Evolutionary conservation across 164 flowering plant species (phyloP).

Genomic region (Echeveria elegans): DNA sequence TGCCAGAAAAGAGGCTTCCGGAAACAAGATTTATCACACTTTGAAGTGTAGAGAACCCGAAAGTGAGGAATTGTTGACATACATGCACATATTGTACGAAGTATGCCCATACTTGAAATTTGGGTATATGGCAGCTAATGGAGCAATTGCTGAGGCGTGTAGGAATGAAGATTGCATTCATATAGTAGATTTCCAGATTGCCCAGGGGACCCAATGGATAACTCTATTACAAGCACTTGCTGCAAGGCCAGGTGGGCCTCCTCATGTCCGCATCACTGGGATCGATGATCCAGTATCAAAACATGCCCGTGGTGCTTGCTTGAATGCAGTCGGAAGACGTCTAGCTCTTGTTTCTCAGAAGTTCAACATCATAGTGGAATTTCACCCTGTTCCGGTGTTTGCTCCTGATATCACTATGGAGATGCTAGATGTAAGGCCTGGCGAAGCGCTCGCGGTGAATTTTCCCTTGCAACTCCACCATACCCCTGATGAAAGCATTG

Average conservation of each 20-base stretch:
- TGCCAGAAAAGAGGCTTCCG: conserved; percentile 49
- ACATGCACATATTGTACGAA: conserved; percentile 66
- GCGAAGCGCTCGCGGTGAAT: conserved; percentile 74
- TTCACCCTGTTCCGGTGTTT: conserved; percentile 50
- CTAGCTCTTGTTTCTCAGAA: conserved; percentile 44
- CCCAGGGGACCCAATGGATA: conserved; percentile 74
- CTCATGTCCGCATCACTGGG: conserved; percentile 67
- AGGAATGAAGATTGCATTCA: conserved; percentile 55
- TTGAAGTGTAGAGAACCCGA: conserved; percentile 51
- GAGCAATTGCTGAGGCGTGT: conserved; percentile 78
- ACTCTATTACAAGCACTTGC: conserved; percentile 74
- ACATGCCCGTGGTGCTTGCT: conserved; percentile 62
- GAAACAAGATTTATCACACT: conserved; percentile 42
- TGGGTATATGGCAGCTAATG: conserved; percentile 92
- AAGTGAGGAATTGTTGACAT: conserved; percentile 56
- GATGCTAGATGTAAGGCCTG: conserved; percentile 56
- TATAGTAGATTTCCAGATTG: conserved; percentile 72
- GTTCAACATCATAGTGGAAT: conserved; percentile 52
- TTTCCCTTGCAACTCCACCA: conserved; percentile 72
- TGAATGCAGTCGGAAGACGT: conserved; percentile 43
- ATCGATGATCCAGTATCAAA: conserved; percentile 61
- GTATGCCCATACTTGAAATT: conserved; percentile 80
- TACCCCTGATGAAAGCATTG: conserved; percentile 73
- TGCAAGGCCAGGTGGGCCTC: conserved; percentile 69
- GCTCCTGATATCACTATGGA: conserved; percentile 37